Base-by-base conservation (phyloP, 1,284 basidiomycete genomes). In the Somion occarium region DNA sequence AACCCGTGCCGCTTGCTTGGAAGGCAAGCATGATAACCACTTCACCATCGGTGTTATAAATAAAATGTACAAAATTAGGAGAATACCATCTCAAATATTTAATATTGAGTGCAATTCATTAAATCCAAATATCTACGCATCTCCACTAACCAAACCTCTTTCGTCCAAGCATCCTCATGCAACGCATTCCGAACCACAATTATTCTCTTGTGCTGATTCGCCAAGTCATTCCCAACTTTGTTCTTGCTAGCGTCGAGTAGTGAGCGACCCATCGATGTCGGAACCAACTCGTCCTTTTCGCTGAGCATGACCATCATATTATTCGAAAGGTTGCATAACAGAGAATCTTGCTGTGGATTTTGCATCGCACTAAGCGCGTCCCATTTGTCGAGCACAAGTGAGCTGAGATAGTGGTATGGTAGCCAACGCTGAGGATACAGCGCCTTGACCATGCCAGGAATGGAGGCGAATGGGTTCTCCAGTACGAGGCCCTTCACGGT, bases 21-120 rank as follows among this genome's bases (percentile, higher is more conserved):
- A 85, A 85, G 83, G 82, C 83, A 85, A 85, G 83, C 82, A 85
- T 85, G 82, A 85, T 85, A 85, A 85, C 83, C 83, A 75, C 80
- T 85, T 85, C 83, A 85, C 83, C 83, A 85, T 77, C 74, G 73
- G 78, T 76, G 79, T 80, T n/a, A n/a, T n/a, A n/a, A n/a, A n/a
- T n/a, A n/a, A n/a, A n/a, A n/a, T n/a, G n/a, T n/a, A n/a, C n/a
- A n/a, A n/a, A n/a, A n/a, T n/a, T n/a, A n/a, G n/a, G n/a, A n/a
- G n/a, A n/a, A n/a, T n/a, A n/a, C n/a, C n/a, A n/a, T n/a, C n/a
- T n/a, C n/a, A n/a, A n/a, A n/a, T n/a, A n/a, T n/a, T n/a, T n/a
- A n/a, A n/a, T n/a, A n/a, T n/a, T n/a, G n/a, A n/a, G n/a, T n/a
- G n/a, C n/a, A n/a, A n/a, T n/a, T n/a, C n/a, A n/a, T n/a, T n/a